A percentile compares a stretch with the other conserved stretches of the same genome.
phyloP scores from a whole-genome alignment of 176 grass and related monocot genomes.

The Oryza nivara region DNA sequence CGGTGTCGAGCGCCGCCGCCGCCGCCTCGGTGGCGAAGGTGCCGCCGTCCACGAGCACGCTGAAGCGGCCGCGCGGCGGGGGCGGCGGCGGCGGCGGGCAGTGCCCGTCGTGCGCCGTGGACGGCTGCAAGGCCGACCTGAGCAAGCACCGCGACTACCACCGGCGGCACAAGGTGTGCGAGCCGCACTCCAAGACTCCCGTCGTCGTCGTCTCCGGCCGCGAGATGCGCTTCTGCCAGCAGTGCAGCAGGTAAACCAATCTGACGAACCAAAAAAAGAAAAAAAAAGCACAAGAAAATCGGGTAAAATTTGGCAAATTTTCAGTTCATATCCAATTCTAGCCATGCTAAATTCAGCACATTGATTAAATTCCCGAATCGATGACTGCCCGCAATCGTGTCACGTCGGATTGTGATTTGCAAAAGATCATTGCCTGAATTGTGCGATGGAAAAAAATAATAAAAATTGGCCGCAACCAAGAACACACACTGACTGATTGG shows the following conservation, averaged over 20 bases:
- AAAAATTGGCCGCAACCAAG: constrained; percentile 9
- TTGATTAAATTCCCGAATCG: neutral
- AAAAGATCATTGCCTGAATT: constrained; percentile 27
- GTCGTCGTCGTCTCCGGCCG: constrained; percentile 77
- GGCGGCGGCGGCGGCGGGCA: constrained; percentile 18
- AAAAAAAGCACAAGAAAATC: neutral
- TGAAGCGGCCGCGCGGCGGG: constrained; percentile 46
- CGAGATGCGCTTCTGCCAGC: constrained; percentile 97
- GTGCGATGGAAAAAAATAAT: neutral
- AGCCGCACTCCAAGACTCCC: constrained; percentile 90
- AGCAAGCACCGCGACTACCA: constrained; percentile 92
- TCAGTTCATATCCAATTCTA: neutral
- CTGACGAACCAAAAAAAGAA: neutral
- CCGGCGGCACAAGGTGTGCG: constrained; percentile 97
- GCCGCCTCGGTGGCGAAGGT: constrained; percentile 1
- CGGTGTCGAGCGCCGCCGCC: neutral
- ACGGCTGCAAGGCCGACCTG: constrained; percentile 86
- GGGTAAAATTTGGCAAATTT: neutral
- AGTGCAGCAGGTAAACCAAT: constrained; percentile 85
- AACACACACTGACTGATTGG: constrained; percentile 5
- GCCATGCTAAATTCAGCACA: constrained; percentile 3
- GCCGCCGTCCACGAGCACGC: constrained; percentile 38
- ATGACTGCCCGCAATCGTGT: neutral
- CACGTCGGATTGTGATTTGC: neutral
- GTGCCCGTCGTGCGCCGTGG: constrained; percentile 73